These are phyloP conservation scores for Lentinus brumalis DNA, from an alignment of 768 basidiomycete genomes.

Conservation along the genomic window DNA sequence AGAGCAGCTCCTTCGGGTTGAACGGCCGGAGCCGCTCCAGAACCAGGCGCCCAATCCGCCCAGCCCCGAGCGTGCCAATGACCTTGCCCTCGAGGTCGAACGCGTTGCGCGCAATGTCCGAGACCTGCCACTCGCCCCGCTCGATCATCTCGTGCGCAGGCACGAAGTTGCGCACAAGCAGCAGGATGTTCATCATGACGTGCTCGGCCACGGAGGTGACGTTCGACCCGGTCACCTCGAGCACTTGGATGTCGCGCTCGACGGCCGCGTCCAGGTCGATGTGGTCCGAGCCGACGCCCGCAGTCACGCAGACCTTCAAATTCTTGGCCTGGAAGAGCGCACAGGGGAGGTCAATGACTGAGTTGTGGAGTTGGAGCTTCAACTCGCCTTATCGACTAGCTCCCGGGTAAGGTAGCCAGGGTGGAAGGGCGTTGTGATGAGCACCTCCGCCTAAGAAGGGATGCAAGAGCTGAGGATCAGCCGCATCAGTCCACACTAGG, in stretches of 20 bases:
- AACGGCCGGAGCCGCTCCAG: constrained; percentile 80
- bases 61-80: constrained; percentile 84
- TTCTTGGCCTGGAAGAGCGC: constrained; percentile 58
- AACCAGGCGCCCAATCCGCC: constrained; percentile 86
- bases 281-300: constrained; percentile 90
- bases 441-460: constrained; percentile 60
- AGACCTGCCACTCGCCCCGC: constrained; percentile 85
- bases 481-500: background rate
- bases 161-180: constrained; percentile 88
- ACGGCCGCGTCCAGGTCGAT: constrained; percentile 89
- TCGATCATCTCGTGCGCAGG: constrained; percentile 91
- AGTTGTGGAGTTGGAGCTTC: background rate
- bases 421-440: constrained; percentile 87
- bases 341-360: background rate
- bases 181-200: constrained; percentile 86
- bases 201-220: constrained; percentile 92
- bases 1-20: constrained; percentile 86
- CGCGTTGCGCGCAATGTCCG: constrained; percentile 77
- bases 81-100: constrained; percentile 92
- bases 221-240: constrained; percentile 80
- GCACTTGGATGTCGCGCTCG: constrained; percentile 69
- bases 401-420: constrained; percentile 82
- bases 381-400: constrained; percentile 53
- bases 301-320: constrained; percentile 87
- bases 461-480: background rate